These are phyloP conservation scores for Fraxinus floribunda DNA, from an alignment of 305 asterid species.

Conservation along the genomic window DNA sequence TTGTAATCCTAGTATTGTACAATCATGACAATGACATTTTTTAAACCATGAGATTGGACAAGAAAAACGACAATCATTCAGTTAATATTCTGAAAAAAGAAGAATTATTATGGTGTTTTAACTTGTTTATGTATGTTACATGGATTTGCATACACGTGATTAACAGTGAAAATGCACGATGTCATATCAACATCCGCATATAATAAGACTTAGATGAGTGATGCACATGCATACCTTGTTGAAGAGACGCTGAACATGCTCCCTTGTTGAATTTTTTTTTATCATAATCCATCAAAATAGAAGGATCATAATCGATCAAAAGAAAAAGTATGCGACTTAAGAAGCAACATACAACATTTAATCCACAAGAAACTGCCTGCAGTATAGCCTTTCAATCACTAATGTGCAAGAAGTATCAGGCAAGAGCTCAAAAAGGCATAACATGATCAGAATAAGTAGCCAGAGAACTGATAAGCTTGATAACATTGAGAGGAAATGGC, in stretches of 20 bases:
- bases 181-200: no score
- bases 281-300: slow-evolving; percentile 63
- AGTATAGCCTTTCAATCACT: background rate
- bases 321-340: slow-evolving; percentile 18
- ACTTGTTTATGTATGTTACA: no score
- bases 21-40: no score
- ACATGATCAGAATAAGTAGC: background rate
- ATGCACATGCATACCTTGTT: slow-evolving; percentile 58
- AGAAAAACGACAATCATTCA: no score
- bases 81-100: no score
- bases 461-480: background rate
- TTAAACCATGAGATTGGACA: no score
- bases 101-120: no score
- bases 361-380: slow-evolving; percentile 29
- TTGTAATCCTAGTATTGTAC: slow-evolving; percentile 49
- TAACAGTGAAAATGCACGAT: no score
- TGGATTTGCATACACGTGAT: no score
- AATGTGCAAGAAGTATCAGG: background rate
- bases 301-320: slow-evolving; percentile 69
- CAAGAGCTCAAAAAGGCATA: background rate
- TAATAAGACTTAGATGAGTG: background rate
- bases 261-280: slow-evolving; percentile 46
- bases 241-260: slow-evolving; percentile 68
- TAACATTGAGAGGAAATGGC: background rate
- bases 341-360: slow-evolving; percentile 28